A percentile compares a stretch with the other conserved stretches of the same genome.
Conservation (phyloP, 2,329 filamentous ascomycete genomes). For the Claviceps citrina region DNA sequence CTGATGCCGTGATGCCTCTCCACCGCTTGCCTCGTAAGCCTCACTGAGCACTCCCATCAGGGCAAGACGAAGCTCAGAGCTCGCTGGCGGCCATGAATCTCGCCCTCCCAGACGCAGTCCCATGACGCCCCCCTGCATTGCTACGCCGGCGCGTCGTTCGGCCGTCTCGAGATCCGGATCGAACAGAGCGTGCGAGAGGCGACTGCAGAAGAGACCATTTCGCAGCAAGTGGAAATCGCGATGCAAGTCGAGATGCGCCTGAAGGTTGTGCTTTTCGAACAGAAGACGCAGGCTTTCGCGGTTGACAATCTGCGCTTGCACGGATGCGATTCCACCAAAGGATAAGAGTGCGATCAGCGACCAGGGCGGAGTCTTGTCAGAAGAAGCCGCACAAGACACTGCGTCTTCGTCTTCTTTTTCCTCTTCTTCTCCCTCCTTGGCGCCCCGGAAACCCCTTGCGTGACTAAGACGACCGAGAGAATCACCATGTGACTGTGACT, state of each 20-base stretch:
- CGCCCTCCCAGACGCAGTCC: slow-evolving; percentile 70
- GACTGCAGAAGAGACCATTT: slow-evolving; percentile 68
- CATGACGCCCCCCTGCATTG: slow-evolving; percentile 56
- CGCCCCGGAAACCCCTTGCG: slow-evolving; percentile 20
- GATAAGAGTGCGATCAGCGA: slow-evolving; percentile 54
- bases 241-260: slow-evolving; percentile 58
- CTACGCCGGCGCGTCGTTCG: slow-evolving; percentile 54
- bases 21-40: slow-evolving; percentile 36
- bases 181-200: slow-evolving; percentile 70
- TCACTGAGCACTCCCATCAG: slow-evolving; percentile 76
- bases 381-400: slow-evolving; percentile 4
- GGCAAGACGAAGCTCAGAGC: slow-evolving; percentile 78
- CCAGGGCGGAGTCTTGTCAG: slow-evolving; percentile 35
- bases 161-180: slow-evolving; percentile 67
- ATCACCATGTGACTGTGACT: slow-evolving; percentile 16
- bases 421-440: not conserved
- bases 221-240: slow-evolving; percentile 70
- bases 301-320: slow-evolving; percentile 65
- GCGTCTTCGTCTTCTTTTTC: not conserved
- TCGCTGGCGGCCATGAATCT: slow-evolving; percentile 82
- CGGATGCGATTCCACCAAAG: slow-evolving; percentile 55
- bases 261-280: slow-evolving; percentile 58
- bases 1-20: slow-evolving; percentile 5
- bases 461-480: slow-evolving; percentile 26
- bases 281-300: slow-evolving; percentile 59